These are phyloP conservation scores for Corylus avellana DNA, from an alignment of 306 rosid genomes.

Conservation along the genomic window DNA sequence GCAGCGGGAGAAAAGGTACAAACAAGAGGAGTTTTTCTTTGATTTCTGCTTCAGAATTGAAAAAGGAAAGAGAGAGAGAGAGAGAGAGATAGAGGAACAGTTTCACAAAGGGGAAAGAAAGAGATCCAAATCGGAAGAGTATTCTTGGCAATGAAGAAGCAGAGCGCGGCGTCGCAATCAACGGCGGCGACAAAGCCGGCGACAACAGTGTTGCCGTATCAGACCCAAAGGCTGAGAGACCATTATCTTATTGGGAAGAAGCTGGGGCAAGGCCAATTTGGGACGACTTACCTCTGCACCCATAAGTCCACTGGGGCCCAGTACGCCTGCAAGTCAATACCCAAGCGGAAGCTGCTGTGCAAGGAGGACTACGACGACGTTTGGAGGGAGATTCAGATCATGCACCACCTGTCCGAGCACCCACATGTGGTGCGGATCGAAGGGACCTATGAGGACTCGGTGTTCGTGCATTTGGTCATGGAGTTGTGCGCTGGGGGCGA, in stretches of 20 bases:
- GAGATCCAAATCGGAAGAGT: conserved; percentile 17
- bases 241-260: conserved; percentile 80
- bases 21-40: too few relatives aligned
- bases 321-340: conserved; percentile 88
- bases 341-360: conserved; percentile 76
- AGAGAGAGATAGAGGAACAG: background rate
- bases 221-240: conserved; percentile 68
- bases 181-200: conserved; percentile 25
- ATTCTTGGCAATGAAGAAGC: conserved; percentile 43
- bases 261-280: conserved; percentile 85
- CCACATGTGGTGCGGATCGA: conserved; percentile 69
- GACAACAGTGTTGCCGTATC: conserved; percentile 58
- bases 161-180: conserved; percentile 33
- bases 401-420: conserved; percentile 84
- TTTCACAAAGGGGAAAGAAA: background rate
- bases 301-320: conserved; percentile 53
- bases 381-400: conserved; percentile 94
- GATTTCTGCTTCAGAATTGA: background rate
- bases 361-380: conserved; percentile 80
- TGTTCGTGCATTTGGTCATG: conserved; percentile 86
- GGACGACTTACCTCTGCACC: conserved; percentile 70
- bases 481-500: conserved; percentile 89
- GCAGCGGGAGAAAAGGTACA: background rate
- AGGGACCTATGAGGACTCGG: conserved; percentile 82
- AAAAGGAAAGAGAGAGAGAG: background rate